These are phyloP conservation scores for Erodium maritimum DNA, from an alignment of 345 rosid genomes.

Conservation along the genomic window DNA sequence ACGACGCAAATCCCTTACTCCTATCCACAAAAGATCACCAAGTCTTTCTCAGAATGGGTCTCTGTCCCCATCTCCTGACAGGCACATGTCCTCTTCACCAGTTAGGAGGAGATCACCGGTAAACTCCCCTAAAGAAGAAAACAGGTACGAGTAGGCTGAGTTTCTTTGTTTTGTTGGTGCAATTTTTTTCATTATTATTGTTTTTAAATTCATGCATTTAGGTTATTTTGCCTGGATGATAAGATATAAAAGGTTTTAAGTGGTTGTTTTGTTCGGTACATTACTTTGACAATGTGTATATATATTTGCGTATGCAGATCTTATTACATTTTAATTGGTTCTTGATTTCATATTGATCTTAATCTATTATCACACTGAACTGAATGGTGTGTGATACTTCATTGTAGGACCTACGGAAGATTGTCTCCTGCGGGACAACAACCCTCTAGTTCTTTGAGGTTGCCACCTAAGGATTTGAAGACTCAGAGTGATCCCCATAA, in stretches of 20 bases:
- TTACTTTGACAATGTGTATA: too few species aligned
- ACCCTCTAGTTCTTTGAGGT: slow-evolving; percentile 11
- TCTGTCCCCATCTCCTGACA: slow-evolving; percentile 32
- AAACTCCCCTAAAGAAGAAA: slow-evolving; percentile 32
- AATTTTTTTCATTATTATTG: neutral
- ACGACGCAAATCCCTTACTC: slow-evolving; percentile 24
- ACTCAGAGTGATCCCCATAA: slow-evolving; percentile 12
- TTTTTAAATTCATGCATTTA: neutral
- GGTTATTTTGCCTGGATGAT: neutral
- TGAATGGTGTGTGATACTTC: neutral
- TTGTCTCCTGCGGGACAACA: slow-evolving; percentile 12
- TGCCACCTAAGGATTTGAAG: too few species aligned
- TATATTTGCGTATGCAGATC: slow-evolving; percentile 23
- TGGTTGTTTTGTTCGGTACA: too few species aligned
- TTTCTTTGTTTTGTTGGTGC: neutral
- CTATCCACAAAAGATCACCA: slow-evolving; percentile 28
- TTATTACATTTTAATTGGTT: neutral
- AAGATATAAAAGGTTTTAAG: neutral
- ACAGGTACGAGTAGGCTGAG: slow-evolving; percentile 36
- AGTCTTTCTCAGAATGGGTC: slow-evolving; percentile 28
- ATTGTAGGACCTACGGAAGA: slow-evolving; percentile 16
- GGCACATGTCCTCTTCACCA: slow-evolving; percentile 7
- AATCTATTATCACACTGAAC: neutral
- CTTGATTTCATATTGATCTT: neutral
- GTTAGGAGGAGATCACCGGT: slow-evolving; percentile 29